Evolutionary conservation across 108 stramenopile genomes (phyloP).

Genomic region (Cyclotella baltica): DNA sequence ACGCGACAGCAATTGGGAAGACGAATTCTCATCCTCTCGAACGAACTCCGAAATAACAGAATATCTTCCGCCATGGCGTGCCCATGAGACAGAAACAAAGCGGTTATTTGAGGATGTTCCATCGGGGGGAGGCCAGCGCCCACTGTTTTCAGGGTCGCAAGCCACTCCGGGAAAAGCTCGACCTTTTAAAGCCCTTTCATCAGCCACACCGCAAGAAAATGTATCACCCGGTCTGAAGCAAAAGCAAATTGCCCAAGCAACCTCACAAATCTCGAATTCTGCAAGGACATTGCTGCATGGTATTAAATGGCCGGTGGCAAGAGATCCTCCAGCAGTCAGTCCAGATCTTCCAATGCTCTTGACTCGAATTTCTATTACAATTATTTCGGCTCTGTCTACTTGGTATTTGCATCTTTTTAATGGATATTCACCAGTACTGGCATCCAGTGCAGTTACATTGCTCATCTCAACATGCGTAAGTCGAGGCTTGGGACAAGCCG

Average conservation of each 20-base stretch:
- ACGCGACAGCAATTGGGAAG: conserved; percentile 34
- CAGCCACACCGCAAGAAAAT: conserved; percentile 2
- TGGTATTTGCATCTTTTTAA: conserved; percentile 51
- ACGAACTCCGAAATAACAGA: conserved; percentile 36
- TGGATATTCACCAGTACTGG: conserved; percentile 59
- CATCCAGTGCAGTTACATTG: conserved; percentile 52
- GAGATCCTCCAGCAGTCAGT: conserved; percentile 32
- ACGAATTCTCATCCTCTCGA: conserved; percentile 30
- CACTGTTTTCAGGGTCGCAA: conserved; percentile 20
- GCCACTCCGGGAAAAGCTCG: conserved; percentile 11
- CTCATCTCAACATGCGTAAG: conserved; percentile 48
- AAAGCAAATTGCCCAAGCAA: background rate
- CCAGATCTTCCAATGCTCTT: conserved; percentile 45
- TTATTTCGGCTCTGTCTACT: conserved; percentile 48
- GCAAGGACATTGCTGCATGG: conserved; percentile 18
- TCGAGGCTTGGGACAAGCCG: conserved; percentile 61
- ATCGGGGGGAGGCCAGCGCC: background rate
- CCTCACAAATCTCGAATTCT: conserved; percentile 9
- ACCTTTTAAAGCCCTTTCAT: conserved; percentile 17
- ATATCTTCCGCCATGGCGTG: conserved; percentile 41
- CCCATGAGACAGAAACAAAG: conserved; percentile 23
- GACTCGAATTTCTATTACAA: conserved; percentile 38
- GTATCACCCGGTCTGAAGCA: conserved; percentile 5
- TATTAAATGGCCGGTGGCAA: conserved; percentile 17
- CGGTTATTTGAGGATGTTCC: background rate